These are phyloP conservation scores for Ceratocystiopsis minuta DNA, from an alignment of 2,329 filamentous ascomycete genomes.

Conservation along the genomic window DNA sequence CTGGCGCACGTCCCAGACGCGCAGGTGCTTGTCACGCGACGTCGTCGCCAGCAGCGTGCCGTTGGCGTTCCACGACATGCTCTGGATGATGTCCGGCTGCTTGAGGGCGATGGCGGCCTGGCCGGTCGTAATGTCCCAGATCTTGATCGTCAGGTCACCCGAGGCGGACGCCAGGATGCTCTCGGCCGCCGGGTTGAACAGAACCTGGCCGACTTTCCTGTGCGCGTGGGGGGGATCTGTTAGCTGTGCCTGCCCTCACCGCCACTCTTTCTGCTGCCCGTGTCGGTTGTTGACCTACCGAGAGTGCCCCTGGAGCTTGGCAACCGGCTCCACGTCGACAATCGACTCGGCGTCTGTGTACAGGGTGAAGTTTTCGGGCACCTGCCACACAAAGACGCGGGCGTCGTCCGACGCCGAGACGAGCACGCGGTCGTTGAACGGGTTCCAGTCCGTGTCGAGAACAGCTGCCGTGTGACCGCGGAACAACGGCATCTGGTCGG, in stretches of 20 bases:
- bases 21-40: conserved; percentile 92
- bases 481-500: conserved; percentile 86
- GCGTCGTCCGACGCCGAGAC: conserved; percentile 92
- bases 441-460: conserved; percentile 96
- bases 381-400: conserved; percentile 93
- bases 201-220: conserved; percentile 93
- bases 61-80: conserved; percentile 84
- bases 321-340: conserved; percentile 60
- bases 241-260: not conserved
- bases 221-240: conserved; percentile 7
- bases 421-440: conserved; percentile 85
- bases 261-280: too few relatives aligned
- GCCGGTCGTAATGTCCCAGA: conserved; percentile 82
- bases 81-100: conserved; percentile 85
- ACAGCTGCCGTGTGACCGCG: conserved; percentile 91
- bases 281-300: conserved; percentile 34
- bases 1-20: conserved; percentile 93
- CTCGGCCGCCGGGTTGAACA: conserved; percentile 93
- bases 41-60: conserved; percentile 79
- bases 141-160: conserved; percentile 83
- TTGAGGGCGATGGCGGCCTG: conserved; percentile 59
- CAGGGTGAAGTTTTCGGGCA: conserved; percentile 73
- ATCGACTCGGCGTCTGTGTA: conserved; percentile 74
- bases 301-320: conserved; percentile 71
- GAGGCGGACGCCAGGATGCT: conserved; percentile 91